Conservation (phyloP, 202 grass and related monocot species). For the Zoysia matrella region DNA sequence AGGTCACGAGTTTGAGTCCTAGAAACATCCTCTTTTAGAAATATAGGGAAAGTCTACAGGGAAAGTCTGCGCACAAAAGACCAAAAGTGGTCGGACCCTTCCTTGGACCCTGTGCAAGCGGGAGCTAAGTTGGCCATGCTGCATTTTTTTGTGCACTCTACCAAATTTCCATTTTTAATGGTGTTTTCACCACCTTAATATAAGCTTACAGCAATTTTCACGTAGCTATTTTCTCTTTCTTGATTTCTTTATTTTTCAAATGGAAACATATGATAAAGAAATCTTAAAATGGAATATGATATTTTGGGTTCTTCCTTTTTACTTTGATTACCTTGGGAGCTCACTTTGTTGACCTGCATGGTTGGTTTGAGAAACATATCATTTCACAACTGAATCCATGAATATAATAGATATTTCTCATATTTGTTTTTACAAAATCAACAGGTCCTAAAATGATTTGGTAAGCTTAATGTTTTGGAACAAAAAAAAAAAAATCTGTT, state of each 20-base stretch:
- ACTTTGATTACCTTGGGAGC: neutral
- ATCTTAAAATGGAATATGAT: neutral
- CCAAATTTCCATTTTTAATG: conserved; percentile 6
- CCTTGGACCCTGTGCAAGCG: no score
- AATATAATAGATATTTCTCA: neutral
- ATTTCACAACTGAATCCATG: conserved; percentile 24
- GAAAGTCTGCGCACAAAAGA: no score
- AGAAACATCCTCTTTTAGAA: no score
- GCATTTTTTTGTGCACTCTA: neutral
- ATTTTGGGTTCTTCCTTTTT: neutral
- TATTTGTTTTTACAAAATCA: neutral
- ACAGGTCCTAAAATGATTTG: neutral
- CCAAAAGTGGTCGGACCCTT: no score
- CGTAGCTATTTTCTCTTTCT: neutral
- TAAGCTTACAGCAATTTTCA: neutral
- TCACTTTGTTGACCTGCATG: neutral
- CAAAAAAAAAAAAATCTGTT: neutral
- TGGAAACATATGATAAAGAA: neutral
- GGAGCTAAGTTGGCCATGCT: no score
- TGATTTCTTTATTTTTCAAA: conserved; percentile 1
- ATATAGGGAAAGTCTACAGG: no score
- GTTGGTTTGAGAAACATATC: neutral
- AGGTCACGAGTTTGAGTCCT: no score
- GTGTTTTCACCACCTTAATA: neutral
- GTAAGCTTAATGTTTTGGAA: conserved; percentile 1